Conservation (phyloP, 164 flowering plant genomes). For the Magnolia kwangsiensis region DNA sequence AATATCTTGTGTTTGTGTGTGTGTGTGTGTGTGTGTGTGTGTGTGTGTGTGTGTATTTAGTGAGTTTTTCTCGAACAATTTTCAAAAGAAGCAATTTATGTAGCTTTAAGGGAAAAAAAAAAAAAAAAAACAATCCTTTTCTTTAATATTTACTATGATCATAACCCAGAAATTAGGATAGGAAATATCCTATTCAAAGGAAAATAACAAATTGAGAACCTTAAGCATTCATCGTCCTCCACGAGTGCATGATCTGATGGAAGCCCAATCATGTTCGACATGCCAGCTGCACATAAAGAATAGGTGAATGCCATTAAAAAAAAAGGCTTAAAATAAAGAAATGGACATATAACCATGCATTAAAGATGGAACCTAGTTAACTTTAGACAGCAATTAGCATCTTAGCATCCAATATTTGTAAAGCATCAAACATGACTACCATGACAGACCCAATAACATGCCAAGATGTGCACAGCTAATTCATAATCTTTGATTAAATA, state of each 20-base stretch:
- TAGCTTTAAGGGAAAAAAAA: not conserved
- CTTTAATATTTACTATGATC: not conserved
- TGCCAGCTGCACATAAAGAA: conserved; percentile 24
- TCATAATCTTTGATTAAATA: not conserved
- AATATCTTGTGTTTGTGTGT: no score
- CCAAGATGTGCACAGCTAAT: not conserved
- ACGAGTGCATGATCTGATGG: conserved; percentile 85
- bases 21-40: no score
- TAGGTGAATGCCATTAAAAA: not conserved
- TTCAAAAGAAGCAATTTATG: not conserved
- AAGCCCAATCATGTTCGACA: conserved; percentile 90
- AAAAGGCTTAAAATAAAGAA: not conserved
- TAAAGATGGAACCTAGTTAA: not conserved
- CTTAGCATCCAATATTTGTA: not conserved
- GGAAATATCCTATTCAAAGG: conserved; percentile 1
- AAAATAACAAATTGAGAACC: conserved; percentile 33
- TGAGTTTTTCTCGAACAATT: no score
- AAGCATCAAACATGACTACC: not conserved
- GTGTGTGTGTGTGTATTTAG: no score
- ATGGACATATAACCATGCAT: not conserved
- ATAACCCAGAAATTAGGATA: not conserved
- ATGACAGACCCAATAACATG: not conserved
- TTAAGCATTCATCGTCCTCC: conserved; percentile 84
- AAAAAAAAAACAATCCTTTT: no score
- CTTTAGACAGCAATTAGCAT: not conserved